Conservation (phyloP, 23 red algal species). For the Gracilaria vermiculophylla region DNA sequence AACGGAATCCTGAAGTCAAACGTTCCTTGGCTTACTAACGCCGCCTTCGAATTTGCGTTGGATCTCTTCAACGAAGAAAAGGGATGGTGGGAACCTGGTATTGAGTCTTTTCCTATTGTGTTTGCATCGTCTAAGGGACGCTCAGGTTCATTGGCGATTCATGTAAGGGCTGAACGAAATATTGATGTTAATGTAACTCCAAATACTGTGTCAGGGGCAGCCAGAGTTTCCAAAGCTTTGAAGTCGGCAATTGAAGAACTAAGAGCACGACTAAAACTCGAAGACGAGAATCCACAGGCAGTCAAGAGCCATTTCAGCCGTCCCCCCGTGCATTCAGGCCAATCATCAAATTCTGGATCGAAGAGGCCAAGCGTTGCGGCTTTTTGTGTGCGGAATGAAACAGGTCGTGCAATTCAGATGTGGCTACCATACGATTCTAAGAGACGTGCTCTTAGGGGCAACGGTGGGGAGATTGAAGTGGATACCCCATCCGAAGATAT, state of each 20-base stretch:
- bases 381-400: conserved; percentile 77
- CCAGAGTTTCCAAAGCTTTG: conserved; percentile 65
- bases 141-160: conserved; percentile 63
- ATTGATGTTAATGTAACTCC: conserved; percentile 82
- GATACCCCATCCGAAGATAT: conserved; percentile 73
- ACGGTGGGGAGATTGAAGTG: conserved; percentile 75
- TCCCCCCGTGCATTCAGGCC: background rate
- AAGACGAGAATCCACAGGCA: background rate
- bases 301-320: background rate
- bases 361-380: conserved; percentile 80
- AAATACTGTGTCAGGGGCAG: conserved; percentile 69
- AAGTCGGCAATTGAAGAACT: conserved; percentile 69
- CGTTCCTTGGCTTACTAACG: conserved; percentile 65
- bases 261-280: conserved; percentile 21
- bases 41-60: conserved; percentile 59
- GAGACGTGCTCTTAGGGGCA: conserved; percentile 41
- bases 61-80: conserved; percentile 86
- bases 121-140: conserved; percentile 70
- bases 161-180: conserved; percentile 47
- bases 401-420: conserved; percentile 59
- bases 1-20: conserved; percentile 57
- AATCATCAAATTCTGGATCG: background rate
- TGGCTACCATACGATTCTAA: conserved; percentile 76
- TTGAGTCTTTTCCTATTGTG: conserved; percentile 72
- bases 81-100: conserved; percentile 81